phyloP scores from a whole-genome alignment of 805 yeast species.

The Diddensiella santjacobensis region DNA sequence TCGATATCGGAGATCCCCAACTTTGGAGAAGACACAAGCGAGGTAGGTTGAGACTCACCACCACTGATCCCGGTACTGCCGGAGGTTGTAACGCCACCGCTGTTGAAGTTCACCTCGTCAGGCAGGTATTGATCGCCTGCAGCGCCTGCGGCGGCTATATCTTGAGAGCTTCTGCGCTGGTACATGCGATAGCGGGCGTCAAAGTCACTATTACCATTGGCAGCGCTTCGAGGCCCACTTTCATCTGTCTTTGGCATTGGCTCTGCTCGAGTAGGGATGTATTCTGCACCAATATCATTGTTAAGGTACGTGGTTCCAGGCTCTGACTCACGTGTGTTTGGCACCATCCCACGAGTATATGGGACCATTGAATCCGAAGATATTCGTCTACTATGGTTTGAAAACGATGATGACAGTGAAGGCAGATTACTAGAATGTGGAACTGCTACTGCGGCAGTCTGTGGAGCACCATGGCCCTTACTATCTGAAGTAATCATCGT shows the following conservation, averaged over 20 bases:
- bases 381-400: background rate
- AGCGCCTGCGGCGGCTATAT: background rate
- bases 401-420: background rate
- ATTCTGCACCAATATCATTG: constrained; percentile 14
- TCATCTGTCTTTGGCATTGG: background rate
- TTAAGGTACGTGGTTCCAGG: no score
- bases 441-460: background rate
- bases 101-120: constrained; percentile 8
- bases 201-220: background rate
- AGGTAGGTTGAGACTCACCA: background rate
- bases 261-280: constrained; percentile 4
- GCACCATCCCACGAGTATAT: no score
- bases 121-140: constrained; percentile 15
- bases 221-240: background rate
- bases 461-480: background rate
- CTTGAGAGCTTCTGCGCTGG: background rate
- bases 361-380: background rate
- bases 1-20: constrained; percentile 23
- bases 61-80: background rate
- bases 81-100: background rate
- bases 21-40: constrained; percentile 16
- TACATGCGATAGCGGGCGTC: background rate
- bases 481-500: background rate
- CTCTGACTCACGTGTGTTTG: no score
- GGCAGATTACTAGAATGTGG: background rate